Evolutionary conservation across 345 rosid species (phyloP), one percentile per base, ranked within the genome.

Genomic region (Cochlearia excelsa): DNA sequence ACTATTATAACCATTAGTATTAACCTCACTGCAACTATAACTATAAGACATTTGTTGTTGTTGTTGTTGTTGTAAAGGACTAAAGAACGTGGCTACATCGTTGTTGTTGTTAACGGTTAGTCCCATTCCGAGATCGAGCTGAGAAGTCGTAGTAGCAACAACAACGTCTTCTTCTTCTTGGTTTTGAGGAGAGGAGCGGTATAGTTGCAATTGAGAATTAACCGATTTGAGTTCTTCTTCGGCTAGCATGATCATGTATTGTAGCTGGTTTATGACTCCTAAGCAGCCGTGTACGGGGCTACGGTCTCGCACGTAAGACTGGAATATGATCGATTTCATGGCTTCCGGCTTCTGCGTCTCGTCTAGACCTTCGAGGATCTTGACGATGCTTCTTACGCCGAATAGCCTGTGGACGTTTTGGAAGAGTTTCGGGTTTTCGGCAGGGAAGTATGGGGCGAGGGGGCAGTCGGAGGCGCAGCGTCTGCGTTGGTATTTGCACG

Each of bases 401-500:
- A 89, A 93, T 0, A 93, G 68, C 30, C 65, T 79, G 59, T 87
- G 97, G 34, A 87, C 96, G 9, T 93, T 90, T 26, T 78, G 84
- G 61, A 93, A 93, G 29, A 82, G 59, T 39, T 78, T 78, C 0
- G 95, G 87, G 27, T 85, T 82, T 53, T 90, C 95, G 0, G 99
- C 75, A 1, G 92, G 97, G 62, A 90, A 90, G 59, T 82, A 93
- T 2, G 95, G 96, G 0, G 96, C 88, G 2, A 93, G 64, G 3
- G 75, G 92, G 45, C 99, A 93, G 38, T 85, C 84, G 0, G 82
- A 41, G 3, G 75, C 55, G 75, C 99, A 93, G 62, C 82, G 82
- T 54, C 92, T 72, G 23, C 96, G 72, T 54, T 79, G 97, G 80
- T 81, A 85, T 71, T 93, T 93, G 88, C 99, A 93, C 6, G 87